Conservation (phyloP, 371 early-diverging fungal species). For the Rhizopus sp. region DNA sequence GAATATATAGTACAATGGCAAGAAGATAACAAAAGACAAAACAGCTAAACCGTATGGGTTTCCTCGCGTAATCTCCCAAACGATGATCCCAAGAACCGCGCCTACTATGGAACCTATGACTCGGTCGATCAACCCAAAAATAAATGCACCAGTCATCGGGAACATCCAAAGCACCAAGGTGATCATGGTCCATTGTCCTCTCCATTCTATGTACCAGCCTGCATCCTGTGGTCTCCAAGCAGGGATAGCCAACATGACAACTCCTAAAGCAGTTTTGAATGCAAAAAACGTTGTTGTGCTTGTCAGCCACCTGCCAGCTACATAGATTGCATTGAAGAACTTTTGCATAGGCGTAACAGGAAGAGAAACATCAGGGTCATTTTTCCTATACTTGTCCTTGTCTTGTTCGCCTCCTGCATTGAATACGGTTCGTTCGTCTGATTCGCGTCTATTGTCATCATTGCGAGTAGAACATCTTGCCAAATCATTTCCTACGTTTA, state of each 20-base stretch:
- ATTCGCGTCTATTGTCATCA: not conserved
- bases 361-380: constrained; percentile 45
- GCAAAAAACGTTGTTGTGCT: constrained; percentile 33
- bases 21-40: constrained; percentile 28
- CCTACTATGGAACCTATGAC: constrained; percentile 39
- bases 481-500: constrained; percentile 9
- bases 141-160: constrained; percentile 40
- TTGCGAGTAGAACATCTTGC: constrained; percentile 16
- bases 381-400: not conserved
- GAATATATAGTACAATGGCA: constrained; percentile 35
- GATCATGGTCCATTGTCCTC: constrained; percentile 50
- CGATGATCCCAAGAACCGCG: constrained; percentile 35
- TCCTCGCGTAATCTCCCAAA: constrained; percentile 48
- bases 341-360: constrained; percentile 30
- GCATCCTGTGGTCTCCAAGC: constrained; percentile 28
- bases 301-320: constrained; percentile 26
- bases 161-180: constrained; percentile 44
- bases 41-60: constrained; percentile 43
- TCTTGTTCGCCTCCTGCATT: not conserved
- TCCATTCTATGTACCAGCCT: constrained; percentile 40
- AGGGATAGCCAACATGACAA: constrained; percentile 38
- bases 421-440: constrained; percentile 3
- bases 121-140: constrained; percentile 34
- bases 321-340: constrained; percentile 25
- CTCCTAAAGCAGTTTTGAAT: constrained; percentile 41